Conservation (phyloP, 2,329 filamentous ascomycete species). For the Chaetomium olivaceum region DNA sequence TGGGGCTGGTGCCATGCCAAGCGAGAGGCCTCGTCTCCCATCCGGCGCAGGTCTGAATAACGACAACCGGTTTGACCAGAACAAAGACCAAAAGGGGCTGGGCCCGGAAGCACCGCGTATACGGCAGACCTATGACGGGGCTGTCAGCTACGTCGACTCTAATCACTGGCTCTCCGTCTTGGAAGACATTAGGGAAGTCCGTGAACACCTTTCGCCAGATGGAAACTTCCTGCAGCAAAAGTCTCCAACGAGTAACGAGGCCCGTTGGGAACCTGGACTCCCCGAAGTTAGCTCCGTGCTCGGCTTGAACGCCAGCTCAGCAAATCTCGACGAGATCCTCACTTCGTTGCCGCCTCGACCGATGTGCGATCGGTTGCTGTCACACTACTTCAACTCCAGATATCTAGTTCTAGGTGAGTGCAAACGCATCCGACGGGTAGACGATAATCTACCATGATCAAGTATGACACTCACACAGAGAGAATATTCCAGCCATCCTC, state of each 20-base stretch:
- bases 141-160: slow-evolving; percentile 6
- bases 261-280: background rate
- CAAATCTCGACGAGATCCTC: background rate
- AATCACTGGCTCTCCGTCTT: slow-evolving; percentile 12
- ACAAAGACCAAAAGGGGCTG: background rate
- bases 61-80: background rate
- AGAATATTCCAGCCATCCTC: background rate
- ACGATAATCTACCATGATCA: background rate
- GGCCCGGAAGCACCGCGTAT: slow-evolving; percentile 6
- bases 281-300: background rate
- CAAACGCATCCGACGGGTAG: background rate
- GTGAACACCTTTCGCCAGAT: slow-evolving; percentile 3
- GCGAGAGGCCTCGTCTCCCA: too few species aligned
- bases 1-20: background rate
- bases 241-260: background rate
- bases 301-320: background rate
- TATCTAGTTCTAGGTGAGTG: slow-evolving; percentile 31
- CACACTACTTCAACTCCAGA: slow-evolving; percentile 36
- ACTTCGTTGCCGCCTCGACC: background rate
- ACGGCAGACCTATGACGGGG: slow-evolving; percentile 7
- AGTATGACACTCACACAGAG: background rate
- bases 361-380: slow-evolving; percentile 35
- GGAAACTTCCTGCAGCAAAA: background rate
- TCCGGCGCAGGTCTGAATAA: background rate
- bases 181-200: slow-evolving; percentile 12